Evolutionary conservation across 305 asterid genomes (phyloP).

Genomic region (Coffea humblotiana): DNA sequence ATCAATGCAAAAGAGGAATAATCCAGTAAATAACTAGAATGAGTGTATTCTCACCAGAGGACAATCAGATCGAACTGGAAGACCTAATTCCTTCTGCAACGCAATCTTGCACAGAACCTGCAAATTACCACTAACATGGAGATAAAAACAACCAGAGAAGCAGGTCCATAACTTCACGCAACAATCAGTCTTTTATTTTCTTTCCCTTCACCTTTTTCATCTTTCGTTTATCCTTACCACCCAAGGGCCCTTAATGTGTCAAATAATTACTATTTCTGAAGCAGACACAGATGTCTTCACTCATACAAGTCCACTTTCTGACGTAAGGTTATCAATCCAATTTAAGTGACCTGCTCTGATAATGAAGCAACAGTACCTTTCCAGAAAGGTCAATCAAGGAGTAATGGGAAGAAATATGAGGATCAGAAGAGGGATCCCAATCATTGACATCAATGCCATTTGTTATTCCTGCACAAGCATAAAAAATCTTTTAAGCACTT

Average conservation of each 20-base stretch:
- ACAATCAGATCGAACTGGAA: slow-evolving; percentile 72
- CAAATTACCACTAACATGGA: slow-evolving; percentile 15
- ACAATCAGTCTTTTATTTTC: too few species aligned
- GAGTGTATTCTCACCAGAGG: slow-evolving; percentile 62
- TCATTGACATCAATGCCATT: slow-evolving; percentile 81
- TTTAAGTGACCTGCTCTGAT: too few species aligned
- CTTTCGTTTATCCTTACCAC: too few species aligned
- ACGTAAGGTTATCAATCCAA: too few species aligned
- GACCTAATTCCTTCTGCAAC: slow-evolving; percentile 88
- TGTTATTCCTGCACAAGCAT: slow-evolving; percentile 68
- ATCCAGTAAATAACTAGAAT: not conserved
- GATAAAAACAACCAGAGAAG: slow-evolving; percentile 1
- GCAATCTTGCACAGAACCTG: slow-evolving; percentile 78
- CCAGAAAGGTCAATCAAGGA: slow-evolving; percentile 77
- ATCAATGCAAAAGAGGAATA: not conserved
- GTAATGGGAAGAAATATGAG: slow-evolving; percentile 58
- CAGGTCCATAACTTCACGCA: not conserved
- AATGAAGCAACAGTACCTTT: slow-evolving; percentile 49
- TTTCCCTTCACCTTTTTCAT: too few species aligned
- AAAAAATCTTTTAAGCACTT: not conserved
- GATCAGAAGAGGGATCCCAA: slow-evolving; percentile 81
- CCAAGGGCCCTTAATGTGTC: too few species aligned
- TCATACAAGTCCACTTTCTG: too few species aligned
- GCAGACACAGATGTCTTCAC: too few species aligned
- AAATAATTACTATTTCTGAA: too few species aligned